Base-by-base conservation (phyloP, 2,329 filamentous ascomycete species). In the Pseudogymnoascus sp. region DNA sequence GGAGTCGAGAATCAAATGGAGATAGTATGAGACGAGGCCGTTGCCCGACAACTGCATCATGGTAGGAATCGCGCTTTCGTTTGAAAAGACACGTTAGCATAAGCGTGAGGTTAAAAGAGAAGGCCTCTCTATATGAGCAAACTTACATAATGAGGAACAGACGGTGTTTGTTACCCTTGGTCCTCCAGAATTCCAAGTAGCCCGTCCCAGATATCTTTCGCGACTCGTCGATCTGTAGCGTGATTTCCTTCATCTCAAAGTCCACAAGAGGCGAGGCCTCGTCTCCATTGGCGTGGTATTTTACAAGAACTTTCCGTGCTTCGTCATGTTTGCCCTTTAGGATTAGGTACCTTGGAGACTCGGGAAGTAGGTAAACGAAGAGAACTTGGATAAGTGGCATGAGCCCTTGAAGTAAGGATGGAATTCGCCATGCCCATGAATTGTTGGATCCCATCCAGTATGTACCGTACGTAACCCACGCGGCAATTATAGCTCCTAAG, bases 211-310 rank as follows among this genome's bases (percentile, higher is more conserved):
- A 55, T 33, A 35, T 52, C 4, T 33, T 61, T 23, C 7, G 2
- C 6, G 31, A 59, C 8, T 33, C 35, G 0, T 63, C 61, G 31
- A 62, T 61, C 21, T 38, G 58, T 3, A 59, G 31, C 23, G 31
- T 72, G 72, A 78, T 79, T 64, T 80, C 77, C 16, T 76, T 75
- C 67, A 79, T 78, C 66, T 81, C 78, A 6, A 80, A 70, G 62
- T 75, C 74, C 6, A 81, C 79, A 64, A 80, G 77, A 0, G 75
- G 73, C 4, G 74, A 75, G 19, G 65, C 68, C 2, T 76, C 75
- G 66, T 80, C 76, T 2, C 80, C 81, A 64, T 83, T 74, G 10
- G 77, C 78, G 64, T 81, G 82, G 66, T 77, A 83, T 63, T 78
- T 79, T n/a, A 77, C 75, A 64, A 85, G 75, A 8, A 79, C 76